Evolutionary conservation across 495 filamentous ascomycete genomes (phyloP).

Genomic region (Hypoxylon trugodes): DNA sequence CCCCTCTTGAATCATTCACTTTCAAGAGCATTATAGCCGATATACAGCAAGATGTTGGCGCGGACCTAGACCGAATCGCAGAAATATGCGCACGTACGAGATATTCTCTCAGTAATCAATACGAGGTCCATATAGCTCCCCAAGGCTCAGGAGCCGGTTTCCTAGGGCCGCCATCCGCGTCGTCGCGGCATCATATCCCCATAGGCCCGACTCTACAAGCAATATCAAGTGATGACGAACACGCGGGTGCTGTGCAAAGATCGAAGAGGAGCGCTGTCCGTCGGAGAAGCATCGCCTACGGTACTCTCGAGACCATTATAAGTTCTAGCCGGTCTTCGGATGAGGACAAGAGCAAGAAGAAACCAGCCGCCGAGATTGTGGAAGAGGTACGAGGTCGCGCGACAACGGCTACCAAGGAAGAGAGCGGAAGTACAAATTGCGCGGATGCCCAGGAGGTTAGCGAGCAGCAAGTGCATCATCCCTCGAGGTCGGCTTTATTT

Average conservation of each 20-base stretch:
- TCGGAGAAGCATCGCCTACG: slow-evolving; percentile 58
- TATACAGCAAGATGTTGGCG: slow-evolving; percentile 52
- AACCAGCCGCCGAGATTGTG: slow-evolving; percentile 57
- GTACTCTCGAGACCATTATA: slow-evolving; percentile 66
- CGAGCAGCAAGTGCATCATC: slow-evolving; percentile 32
- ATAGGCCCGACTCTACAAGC: slow-evolving; percentile 59
- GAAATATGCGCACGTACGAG: slow-evolving; percentile 65
- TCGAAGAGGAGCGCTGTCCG: slow-evolving; percentile 45
- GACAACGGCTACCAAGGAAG: slow-evolving; percentile 42
- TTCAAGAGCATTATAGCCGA: slow-evolving; percentile 66
- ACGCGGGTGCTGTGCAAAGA: slow-evolving; percentile 31
- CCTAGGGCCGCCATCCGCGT: slow-evolving; percentile 17
- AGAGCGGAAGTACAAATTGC: slow-evolving; percentile 27
- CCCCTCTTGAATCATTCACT: slow-evolving; percentile 64
- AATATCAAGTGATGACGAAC: slow-evolving; percentile 59
- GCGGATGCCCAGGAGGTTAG: slow-evolving; percentile 36
- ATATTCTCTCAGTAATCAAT: slow-evolving; percentile 65
- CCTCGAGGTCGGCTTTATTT: slow-evolving; percentile 54
- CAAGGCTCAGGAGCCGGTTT: slow-evolving; percentile 59
- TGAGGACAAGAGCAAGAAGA: slow-evolving; percentile 60
- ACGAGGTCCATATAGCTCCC: slow-evolving; percentile 65
- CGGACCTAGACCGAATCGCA: slow-evolving; percentile 65
- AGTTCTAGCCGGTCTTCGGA: slow-evolving; percentile 64
- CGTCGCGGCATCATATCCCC: slow-evolving; percentile 27
- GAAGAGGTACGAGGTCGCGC: slow-evolving; percentile 59